phyloP scores from a whole-genome alignment of 176 grass and related monocot genomes.

The Areca catechu region DNA sequence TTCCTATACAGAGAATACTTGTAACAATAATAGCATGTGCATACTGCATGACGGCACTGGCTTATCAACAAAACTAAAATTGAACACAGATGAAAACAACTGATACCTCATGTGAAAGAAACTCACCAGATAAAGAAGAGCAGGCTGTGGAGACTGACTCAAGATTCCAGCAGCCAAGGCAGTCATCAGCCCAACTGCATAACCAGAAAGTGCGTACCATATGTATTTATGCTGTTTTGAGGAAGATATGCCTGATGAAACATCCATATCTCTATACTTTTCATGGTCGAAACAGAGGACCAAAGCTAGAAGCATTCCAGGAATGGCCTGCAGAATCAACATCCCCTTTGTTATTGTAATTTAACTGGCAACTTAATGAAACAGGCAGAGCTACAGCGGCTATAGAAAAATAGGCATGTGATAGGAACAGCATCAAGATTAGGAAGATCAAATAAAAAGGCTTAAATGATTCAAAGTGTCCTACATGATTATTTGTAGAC shows the following conservation, averaged over 20 bases:
- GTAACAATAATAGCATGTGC: too few relatives aligned
- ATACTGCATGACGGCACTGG: too few relatives aligned
- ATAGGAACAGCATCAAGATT: too few relatives aligned
- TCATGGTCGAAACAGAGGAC: constrained; percentile 76
- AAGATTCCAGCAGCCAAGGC: constrained; percentile 85
- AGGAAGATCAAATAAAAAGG: too few relatives aligned
- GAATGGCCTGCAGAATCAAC: constrained; percentile 60
- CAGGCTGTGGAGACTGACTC: constrained; percentile 89
- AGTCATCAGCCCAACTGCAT: constrained; percentile 68
- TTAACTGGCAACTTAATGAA: too few relatives aligned
- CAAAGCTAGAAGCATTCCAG: constrained; percentile 91
- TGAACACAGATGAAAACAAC: too few relatives aligned
- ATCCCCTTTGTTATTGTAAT: background rate
- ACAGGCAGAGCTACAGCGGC: too few relatives aligned
- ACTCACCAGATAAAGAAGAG: constrained; percentile 90
- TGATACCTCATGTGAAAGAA: background rate
- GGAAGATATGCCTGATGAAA: constrained; percentile 22
- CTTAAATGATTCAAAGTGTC: too few relatives aligned
- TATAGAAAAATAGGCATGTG: too few relatives aligned
- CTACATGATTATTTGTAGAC: too few relatives aligned
- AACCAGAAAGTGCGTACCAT: constrained; percentile 74
- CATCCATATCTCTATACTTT: constrained; percentile 53
- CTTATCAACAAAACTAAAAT: too few relatives aligned
- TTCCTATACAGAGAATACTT: background rate
- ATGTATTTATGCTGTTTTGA: constrained; percentile 51